phyloP scores from a whole-genome alignment of 1,139 yeast species.

The Nematodospora anomalae region DNA sequence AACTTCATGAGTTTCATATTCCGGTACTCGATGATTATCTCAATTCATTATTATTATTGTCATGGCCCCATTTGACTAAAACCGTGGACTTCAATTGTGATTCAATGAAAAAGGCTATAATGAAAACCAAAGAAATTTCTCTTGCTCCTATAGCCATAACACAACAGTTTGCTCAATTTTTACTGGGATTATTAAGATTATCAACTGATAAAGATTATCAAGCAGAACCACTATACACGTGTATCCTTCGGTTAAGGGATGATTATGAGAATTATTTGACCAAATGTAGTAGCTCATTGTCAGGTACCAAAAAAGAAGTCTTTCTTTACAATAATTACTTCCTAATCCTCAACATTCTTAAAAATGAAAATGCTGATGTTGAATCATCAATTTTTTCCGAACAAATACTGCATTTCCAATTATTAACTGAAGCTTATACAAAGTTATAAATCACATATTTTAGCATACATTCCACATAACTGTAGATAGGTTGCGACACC shows the following conservation, averaged over 20 bases:
- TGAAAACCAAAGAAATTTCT: slow-evolving; percentile 30
- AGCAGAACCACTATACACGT: slow-evolving; percentile 72
- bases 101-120: slow-evolving; percentile 45
- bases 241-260: slow-evolving; percentile 66
- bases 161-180: slow-evolving; percentile 72
- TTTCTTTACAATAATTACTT: slow-evolving; percentile 79
- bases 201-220: slow-evolving; percentile 27
- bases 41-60: slow-evolving; percentile 59
- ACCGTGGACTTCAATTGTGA: slow-evolving; percentile 78
- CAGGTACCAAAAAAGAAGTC: slow-evolving; percentile 55
- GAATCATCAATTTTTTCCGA: slow-evolving; percentile 23
- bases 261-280: slow-evolving; percentile 81
- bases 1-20: slow-evolving; percentile 62
- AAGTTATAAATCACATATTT: slow-evolving; percentile 39
- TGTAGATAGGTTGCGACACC: slow-evolving; percentile 91
- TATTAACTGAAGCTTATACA: slow-evolving; percentile 61
- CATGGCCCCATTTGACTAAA: slow-evolving; percentile 87
- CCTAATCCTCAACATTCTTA: slow-evolving; percentile 49
- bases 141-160: slow-evolving; percentile 64
- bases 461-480: slow-evolving; percentile 78
- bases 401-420: slow-evolving; percentile 61
- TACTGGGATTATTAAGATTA: slow-evolving; percentile 71
- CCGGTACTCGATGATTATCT: slow-evolving; percentile 77
- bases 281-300: slow-evolving; percentile 52
- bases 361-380: slow-evolving; percentile 50